These are phyloP conservation scores for Wickerhamomyces hampshirensis DNA, from an alignment of 805 yeast genomes.

Conservation along the genomic window DNA sequence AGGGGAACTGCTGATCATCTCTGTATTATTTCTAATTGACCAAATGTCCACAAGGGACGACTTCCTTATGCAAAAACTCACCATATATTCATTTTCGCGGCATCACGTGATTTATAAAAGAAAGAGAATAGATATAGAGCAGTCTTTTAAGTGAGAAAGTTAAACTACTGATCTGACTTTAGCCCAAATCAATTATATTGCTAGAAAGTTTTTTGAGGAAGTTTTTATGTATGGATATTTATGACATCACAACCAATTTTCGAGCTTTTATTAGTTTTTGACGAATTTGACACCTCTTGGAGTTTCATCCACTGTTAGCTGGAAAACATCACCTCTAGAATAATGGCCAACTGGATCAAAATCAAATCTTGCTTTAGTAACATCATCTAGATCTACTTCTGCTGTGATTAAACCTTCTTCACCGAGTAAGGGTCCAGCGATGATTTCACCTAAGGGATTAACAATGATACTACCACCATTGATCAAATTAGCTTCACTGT, in stretches of 20 bases:
- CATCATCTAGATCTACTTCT: conserved; percentile 34
- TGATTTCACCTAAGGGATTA: conserved; percentile 37
- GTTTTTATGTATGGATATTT: no score
- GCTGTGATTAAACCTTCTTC: conserved; percentile 37
- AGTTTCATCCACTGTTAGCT: conserved; percentile 35
- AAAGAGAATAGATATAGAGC: no score
- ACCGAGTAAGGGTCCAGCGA: conserved; percentile 39
- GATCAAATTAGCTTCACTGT: conserved; percentile 29
- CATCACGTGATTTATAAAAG: background rate
- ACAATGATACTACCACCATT: conserved; percentile 38
- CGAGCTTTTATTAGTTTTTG: conserved; percentile 1
- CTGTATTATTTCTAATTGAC: conserved; percentile 99
- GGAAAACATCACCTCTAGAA: conserved; percentile 39
- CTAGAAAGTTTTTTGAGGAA: no score
- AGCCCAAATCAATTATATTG: no score
- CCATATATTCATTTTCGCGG: no score
- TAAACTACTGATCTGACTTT: no score
- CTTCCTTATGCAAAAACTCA: no score
- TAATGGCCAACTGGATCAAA: conserved; percentile 41
- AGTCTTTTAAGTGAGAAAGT: no score
- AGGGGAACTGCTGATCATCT: conserved; percentile 99
- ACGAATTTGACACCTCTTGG: conserved; percentile 19
- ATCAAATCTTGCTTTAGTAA: conserved; percentile 36
- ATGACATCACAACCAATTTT: no score
- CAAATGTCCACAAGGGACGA: conserved; percentile 77